phyloP scores from a whole-genome alignment of 768 basidiomycete genomes.

The Cystobasidium tubakii region DNA sequence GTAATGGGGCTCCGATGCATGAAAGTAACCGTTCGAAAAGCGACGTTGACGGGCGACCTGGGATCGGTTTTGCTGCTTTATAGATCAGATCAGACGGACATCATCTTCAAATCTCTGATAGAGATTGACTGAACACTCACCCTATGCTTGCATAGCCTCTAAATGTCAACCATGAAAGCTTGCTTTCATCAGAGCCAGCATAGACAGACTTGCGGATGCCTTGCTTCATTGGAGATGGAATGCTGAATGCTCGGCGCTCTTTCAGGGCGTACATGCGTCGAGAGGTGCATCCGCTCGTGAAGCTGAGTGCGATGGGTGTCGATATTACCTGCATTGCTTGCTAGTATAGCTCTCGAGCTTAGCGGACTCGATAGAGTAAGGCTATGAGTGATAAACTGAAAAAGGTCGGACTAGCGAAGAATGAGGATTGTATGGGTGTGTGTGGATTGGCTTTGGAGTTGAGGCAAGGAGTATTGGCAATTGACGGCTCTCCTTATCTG shows the following conservation, averaged over 20 bases:
- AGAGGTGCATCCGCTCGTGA: neutral
- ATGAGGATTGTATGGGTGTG: no score
- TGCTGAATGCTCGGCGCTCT: neutral
- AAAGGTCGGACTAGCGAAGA: no score
- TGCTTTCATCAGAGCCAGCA: constrained; percentile 24
- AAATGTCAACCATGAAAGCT: constrained; percentile 22
- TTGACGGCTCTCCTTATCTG: no score
- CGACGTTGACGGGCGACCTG: neutral
- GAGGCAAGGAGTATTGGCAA: no score
- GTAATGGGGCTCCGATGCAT: neutral
- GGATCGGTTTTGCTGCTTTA: neutral
- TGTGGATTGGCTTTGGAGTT: no score
- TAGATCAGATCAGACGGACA: no score
- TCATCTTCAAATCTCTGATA: no score
- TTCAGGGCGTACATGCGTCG: neutral
- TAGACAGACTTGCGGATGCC: constrained; percentile 18
- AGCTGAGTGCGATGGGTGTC: neutral
- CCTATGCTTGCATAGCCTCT: constrained; percentile 5
- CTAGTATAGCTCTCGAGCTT: no score
- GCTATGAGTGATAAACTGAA: no score
- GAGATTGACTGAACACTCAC: neutral
- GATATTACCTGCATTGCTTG: neutral
- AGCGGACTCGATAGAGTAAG: no score
- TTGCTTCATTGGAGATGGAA: neutral
- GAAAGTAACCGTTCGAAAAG: constrained; percentile 7